Percentiles rank a stretch among this genome's conserved stretches.
These are phyloP conservation scores for Candida patagonica DNA, from an alignment of 805 yeast genomes.

Conservation along the genomic window DNA sequence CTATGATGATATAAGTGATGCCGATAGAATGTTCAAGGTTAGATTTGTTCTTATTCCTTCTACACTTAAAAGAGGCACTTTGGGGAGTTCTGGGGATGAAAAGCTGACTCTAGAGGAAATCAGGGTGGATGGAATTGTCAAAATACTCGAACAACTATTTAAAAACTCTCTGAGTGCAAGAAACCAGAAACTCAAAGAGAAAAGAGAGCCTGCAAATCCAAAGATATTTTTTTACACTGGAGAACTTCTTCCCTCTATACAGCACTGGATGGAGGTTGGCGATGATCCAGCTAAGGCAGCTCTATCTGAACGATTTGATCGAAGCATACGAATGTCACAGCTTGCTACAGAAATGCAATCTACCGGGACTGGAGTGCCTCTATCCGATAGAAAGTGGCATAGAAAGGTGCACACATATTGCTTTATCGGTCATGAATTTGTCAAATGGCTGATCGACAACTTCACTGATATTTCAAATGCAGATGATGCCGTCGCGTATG, in stretches of 20 bases:
- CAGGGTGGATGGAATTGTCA: constrained; percentile 82
- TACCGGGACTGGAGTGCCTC: constrained; percentile 44
- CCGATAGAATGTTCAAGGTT: constrained; percentile 42
- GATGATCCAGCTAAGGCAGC: constrained; percentile 21
- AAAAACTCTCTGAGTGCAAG: constrained; percentile 41
- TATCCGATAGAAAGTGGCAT: constrained; percentile 87
- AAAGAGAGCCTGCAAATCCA: constrained; percentile 44
- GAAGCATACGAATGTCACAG: constrained; percentile 39
- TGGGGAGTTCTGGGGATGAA: constrained; percentile 42
- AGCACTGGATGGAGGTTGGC: constrained; percentile 33
- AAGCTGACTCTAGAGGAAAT: constrained; percentile 72
- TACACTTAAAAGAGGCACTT: constrained; percentile 50
- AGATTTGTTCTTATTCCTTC: constrained; percentile 82
- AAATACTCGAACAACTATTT: constrained; percentile 50
- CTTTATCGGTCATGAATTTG: constrained; percentile 79
- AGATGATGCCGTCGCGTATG: constrained; percentile 77
- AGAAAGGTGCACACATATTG: constrained; percentile 67
- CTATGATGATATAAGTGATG: constrained; percentile 50
- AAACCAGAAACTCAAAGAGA: constrained; percentile 28
- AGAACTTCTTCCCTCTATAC: constrained; percentile 57
- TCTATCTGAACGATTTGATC: constrained; percentile 34
- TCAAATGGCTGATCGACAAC: constrained; percentile 72
- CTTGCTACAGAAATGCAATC: constrained; percentile 63
- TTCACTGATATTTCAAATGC: constrained; percentile 71
- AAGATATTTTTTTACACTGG: constrained; percentile 87